phyloP scores from a whole-genome alignment of 2,329 filamentous ascomycete species.

The Dactylella cylindrospora region DNA sequence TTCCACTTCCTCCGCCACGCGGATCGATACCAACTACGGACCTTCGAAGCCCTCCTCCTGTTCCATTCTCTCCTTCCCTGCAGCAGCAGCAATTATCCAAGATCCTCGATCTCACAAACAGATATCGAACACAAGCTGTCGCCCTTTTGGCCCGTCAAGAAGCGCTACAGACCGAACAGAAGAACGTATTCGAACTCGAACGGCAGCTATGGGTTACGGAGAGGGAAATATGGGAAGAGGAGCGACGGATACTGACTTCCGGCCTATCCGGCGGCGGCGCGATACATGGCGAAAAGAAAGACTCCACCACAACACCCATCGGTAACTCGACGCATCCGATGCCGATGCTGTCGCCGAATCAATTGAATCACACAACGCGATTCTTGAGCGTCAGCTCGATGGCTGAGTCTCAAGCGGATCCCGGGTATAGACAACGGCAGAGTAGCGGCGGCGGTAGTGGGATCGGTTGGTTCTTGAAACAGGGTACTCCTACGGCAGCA shows the following conservation, averaged over 20 bases:
- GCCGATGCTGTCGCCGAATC: conserved; percentile 3
- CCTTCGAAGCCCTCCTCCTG: conserved; percentile 25
- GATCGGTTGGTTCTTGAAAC: conserved; percentile 38
- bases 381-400: conserved; percentile 42
- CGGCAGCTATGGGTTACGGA: conserved; percentile 41
- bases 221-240: conserved; percentile 41
- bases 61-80: conserved; percentile 2
- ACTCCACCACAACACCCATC: neutral
- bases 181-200: conserved; percentile 41
- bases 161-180: conserved; percentile 30
- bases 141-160: conserved; percentile 34
- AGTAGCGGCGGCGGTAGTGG: conserved; percentile 14
- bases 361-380: conserved; percentile 28
- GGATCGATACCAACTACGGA: conserved; percentile 15
- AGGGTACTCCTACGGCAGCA: conserved; percentile 8
- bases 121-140: conserved; percentile 40
- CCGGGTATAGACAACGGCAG: conserved; percentile 5
- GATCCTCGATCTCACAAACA: conserved; percentile 41
- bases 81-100: conserved; percentile 39
- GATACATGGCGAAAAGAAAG: neutral
- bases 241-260: conserved; percentile 27
- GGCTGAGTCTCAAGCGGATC: conserved; percentile 17
- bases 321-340: neutral
- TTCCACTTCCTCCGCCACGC: conserved; percentile 35
- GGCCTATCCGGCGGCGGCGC: neutral